These are phyloP conservation scores for Betula pendula DNA, from an alignment of 306 rosid species.

Conservation along the genomic window DNA sequence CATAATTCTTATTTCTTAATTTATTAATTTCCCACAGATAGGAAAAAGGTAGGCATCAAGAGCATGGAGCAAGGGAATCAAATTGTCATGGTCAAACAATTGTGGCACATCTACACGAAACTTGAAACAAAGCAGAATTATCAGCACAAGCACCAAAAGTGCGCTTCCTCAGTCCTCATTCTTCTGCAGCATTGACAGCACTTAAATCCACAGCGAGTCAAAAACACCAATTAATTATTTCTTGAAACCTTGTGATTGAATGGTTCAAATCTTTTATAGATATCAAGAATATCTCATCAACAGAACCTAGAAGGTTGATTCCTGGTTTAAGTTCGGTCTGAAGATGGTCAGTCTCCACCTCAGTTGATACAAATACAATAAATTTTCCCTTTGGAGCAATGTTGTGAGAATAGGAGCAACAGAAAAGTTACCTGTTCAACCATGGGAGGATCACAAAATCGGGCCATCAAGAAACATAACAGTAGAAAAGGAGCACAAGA, in stretches of 20 bases:
- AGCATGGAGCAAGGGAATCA: too few species aligned
- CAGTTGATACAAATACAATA: slow-evolving; percentile 95
- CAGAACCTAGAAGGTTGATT: slow-evolving; percentile 83
- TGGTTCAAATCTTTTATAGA: slow-evolving; percentile 82
- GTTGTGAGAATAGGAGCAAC: slow-evolving; percentile 92
- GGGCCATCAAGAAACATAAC: neutral
- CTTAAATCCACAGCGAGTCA: slow-evolving; percentile 86
- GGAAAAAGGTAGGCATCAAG: neutral
- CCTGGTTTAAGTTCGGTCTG: slow-evolving; percentile 84
- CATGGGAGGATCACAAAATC: neutral
- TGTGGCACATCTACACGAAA: neutral
- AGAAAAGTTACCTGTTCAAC: slow-evolving; percentile 82
- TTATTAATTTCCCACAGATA: too few species aligned
- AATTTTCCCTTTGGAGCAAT: slow-evolving; percentile 95
- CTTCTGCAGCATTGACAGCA: slow-evolving; percentile 96
- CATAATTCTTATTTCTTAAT: too few species aligned
- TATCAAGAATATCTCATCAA: slow-evolving; percentile 85
- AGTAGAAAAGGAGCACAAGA: neutral
- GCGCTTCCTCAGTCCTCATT: slow-evolving; percentile 38
- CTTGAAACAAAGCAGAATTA: slow-evolving; percentile 7
- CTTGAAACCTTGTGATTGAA: slow-evolving; percentile 43
- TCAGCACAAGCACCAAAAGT: neutral
- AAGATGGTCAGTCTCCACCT: slow-evolving; percentile 91
- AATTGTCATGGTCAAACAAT: too few species aligned
- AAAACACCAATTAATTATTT: slow-evolving; percentile 5